Evolutionary conservation across 768 basidiomycete species (phyloP), one percentile per base, ranked within the genome.

Genomic region (Termitomyces sp.): DNA sequence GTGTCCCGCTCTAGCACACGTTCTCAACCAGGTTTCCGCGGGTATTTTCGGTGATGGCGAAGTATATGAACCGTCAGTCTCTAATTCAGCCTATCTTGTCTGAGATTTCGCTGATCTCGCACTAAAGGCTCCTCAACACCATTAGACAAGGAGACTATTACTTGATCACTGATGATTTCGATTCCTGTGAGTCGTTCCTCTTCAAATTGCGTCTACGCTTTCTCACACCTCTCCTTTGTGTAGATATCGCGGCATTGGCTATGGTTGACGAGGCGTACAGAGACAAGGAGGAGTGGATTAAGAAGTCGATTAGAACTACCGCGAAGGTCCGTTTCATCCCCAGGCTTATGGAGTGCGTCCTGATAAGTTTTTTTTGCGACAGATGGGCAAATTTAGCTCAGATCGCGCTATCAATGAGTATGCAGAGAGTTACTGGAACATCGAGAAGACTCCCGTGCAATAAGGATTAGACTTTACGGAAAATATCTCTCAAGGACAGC

Each of bases 311-410:
- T 70, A 74, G 80, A 47, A 95, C 93, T 15, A 86, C 87, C 6
- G 89, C 89, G 37, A 91, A 89, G 79, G 86, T 84, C 58, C 13
- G 54, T 56, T 15, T 18, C 15, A 34, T 12, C 27, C 37, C 27
- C 46, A 46, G 9, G 11, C 15, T 11, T 36, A 36, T 54, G 63
- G 41, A 11, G 11, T 22, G 41, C 3, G 1, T 13, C 16, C 34
- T 60, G 34, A 51, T n/a, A n/a, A n/a, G n/a, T 37, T 30, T 37
- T 30, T 39, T 13, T 30, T 51, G 52, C 36, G 36, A 42, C 20
- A 88, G 85, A 98, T 97, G 95, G 95, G 94, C 72, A 95, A 95
- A 68, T 98, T 98, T 79, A 94, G 93, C 71, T 92, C 91, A 36
- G 96, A 98, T 70, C 82, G 95, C 54, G 91, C 93, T 4, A 95